phyloP scores from a whole-genome alignment of 2,329 filamentous ascomycete genomes.

The Sphaerostilbella broomeana region DNA sequence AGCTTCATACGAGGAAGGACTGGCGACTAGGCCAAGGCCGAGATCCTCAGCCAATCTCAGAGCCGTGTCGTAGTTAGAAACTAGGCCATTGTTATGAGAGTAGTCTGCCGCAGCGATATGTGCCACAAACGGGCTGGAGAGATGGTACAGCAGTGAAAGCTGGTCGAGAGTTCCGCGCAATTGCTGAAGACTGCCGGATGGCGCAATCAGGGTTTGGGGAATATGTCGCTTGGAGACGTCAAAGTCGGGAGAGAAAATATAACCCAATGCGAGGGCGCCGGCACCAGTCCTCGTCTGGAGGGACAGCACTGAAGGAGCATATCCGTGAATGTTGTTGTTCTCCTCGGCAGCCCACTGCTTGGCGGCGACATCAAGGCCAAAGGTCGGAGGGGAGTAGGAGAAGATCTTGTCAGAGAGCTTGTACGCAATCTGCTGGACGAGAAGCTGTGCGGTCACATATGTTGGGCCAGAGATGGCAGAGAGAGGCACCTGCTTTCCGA shows the following conservation, averaged over 20 bases:
- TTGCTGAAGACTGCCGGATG: conserved; percentile 72
- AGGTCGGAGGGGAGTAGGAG: conserved; percentile 89
- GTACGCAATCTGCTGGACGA: conserved; percentile 95
- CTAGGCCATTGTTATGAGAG: conserved; percentile 58
- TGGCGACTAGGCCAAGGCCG: conserved; percentile 78
- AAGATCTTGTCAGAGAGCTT: conserved; percentile 95
- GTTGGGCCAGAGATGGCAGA: conserved; percentile 73
- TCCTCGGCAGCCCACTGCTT: conserved; percentile 65
- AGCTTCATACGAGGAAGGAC: conserved; percentile 78
- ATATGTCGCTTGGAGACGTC: conserved; percentile 85
- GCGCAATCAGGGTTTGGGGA: conserved; percentile 84
- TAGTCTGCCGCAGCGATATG: conserved; percentile 93
- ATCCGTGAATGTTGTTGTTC: conserved; percentile 75
- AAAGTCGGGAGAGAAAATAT: conserved; percentile 97
- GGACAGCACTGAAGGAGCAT: conserved; percentile 67
- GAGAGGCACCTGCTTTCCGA: conserved; percentile 49
- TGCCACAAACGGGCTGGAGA: conserved; percentile 87
- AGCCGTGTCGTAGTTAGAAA: conserved; percentile 79
- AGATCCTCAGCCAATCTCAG: conserved; percentile 82
- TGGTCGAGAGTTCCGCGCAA: conserved; percentile 84
- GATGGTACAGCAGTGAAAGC: conserved; percentile 81
- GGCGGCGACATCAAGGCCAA: conserved; percentile 79
- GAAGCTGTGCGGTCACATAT: conserved; percentile 85
- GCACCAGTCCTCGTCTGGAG: conserved; percentile 86
- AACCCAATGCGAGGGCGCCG: conserved; percentile 85